Evolutionary conservation across 352 stramenopile species (phyloP), one percentile per base, ranked within the genome.

Genomic region (Pythium phragmitis): DNA sequence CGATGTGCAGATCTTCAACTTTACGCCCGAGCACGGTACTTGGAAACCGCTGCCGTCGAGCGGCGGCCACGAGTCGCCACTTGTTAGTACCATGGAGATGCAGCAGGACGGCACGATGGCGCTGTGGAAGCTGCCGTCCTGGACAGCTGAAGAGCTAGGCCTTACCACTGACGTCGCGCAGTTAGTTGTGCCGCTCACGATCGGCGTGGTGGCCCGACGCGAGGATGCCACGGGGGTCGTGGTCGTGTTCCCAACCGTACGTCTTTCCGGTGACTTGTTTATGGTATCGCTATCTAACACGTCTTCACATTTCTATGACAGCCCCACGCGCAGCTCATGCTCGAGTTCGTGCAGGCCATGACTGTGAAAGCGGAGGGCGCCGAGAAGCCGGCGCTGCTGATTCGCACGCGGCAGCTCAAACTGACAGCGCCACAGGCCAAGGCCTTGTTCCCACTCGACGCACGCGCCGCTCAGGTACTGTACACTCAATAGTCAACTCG

Each of bases 1-100:
- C n/a, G 4, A 6, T 41, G 4, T 36, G 12, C 67, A 90, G 81
- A 82, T 90, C 39, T 89, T 85, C 65, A 78, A 91, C 68, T 91
- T 88, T 45, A 91, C 74, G 1, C 79, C 77, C 1, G 77, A 82
- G 37, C 76, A 87, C 23, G 79, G 77, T 9, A 26, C 65, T 0
- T 88, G 81, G 79, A 86, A 77, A 49, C 33, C 68, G 6, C 56
- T 88, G 0, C 54, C 65, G 5, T 72, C 66, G 47, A 42, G 52
- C 2, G 65, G 68, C 7, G 65, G 68, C 9, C 51, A 79, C 17
- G 54, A 67, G 21, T 85, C 79, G 7, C 75, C 75, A n/a, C 54
- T 90, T 14, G 45, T 52, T 7, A n/a, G 65, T 0, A 57, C 55
- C 11, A 59, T 82, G 28, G 57, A 77, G 6, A 65, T 52, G 8